Conservation (phyloP, 257 asterid genomes). For the Ophiorrhiza pumila region DNA sequence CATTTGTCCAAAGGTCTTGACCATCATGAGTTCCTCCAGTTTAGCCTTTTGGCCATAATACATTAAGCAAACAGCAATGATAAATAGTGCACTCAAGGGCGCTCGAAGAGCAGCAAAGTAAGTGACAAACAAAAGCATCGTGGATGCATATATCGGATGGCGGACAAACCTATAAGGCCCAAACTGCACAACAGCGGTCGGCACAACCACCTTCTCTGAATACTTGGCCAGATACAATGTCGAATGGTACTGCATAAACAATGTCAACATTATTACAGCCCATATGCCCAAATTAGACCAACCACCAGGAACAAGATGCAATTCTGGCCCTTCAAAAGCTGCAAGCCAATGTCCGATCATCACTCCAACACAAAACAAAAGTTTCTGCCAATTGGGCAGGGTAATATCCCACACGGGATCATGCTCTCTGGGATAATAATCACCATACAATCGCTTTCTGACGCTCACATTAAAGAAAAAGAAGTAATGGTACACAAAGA, state of each 20-base stretch:
- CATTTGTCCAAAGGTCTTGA: conserved; percentile 65
- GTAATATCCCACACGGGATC: conserved; percentile 74
- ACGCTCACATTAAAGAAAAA: conserved; percentile 67
- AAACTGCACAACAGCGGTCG: conserved; percentile 86
- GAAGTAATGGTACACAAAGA: conserved; percentile 84
- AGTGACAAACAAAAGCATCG: conserved; percentile 73
- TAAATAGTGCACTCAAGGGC: conserved; percentile 55
- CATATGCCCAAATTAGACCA: conserved; percentile 61
- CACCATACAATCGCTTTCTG: conserved; percentile 78
- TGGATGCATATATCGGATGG: conserved; percentile 93
- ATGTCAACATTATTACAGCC: conserved; percentile 49
- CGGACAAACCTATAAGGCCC: conserved; percentile 91
- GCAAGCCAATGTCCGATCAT: conserved; percentile 80
- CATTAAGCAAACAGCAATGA: conserved; percentile 47
- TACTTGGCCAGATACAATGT: conserved; percentile 82
- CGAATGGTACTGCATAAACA: conserved; percentile 79
- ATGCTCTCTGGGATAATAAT: conserved; percentile 60
- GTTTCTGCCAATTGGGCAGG: conserved; percentile 63
- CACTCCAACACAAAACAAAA: conserved; percentile 62
- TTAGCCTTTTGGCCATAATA: conserved; percentile 76
- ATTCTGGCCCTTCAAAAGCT: conserved; percentile 81
- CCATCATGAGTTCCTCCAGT: conserved; percentile 77
- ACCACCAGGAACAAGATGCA: conserved; percentile 85
- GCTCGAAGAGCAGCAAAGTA: conserved; percentile 79
- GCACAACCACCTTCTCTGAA: conserved; percentile 92